phyloP scores from a whole-genome alignment of 1,284 basidiomycete genomes.

The Puccinia polysora region DNA sequence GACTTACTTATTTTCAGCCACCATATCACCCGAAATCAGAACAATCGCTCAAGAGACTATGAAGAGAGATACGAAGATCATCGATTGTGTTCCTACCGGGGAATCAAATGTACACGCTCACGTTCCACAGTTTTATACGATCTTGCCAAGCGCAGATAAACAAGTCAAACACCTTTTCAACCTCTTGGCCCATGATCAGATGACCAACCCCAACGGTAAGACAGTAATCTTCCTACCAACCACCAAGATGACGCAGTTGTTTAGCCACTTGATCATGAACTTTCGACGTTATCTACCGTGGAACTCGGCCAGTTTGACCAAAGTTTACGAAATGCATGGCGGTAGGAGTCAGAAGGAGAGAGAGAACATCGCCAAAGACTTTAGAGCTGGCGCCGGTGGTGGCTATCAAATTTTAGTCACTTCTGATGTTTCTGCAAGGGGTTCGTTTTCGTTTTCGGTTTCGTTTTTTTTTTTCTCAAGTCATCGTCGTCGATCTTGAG shows the following conservation, averaged over 20 bases:
- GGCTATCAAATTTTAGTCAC: constrained; percentile 52
- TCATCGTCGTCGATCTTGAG: no score
- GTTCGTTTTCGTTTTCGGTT: constrained; percentile 8
- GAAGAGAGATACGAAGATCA: constrained; percentile 62
- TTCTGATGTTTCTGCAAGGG: constrained; percentile 55
- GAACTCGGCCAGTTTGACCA: constrained; percentile 57
- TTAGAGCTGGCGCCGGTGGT: constrained; percentile 60
- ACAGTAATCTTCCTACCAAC: constrained; percentile 84
- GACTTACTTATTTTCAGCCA: constrained; percentile 95
- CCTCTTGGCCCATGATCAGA: constrained; percentile 83
- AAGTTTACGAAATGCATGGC: constrained; percentile 80
- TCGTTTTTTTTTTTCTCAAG: no score
- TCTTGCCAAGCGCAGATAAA: constrained; percentile 64
- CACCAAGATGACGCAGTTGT: constrained; percentile 77
- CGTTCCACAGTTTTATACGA: constrained; percentile 77
- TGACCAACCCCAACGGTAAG: constrained; percentile 64
- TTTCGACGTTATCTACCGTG: constrained; percentile 50
- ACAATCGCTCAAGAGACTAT: constrained; percentile 59
- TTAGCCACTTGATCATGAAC: constrained; percentile 61
- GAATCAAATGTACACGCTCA: constrained; percentile 67
- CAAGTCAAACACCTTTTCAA: constrained; percentile 75
- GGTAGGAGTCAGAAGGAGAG: constrained; percentile 67
- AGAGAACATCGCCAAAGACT: constrained; percentile 63
- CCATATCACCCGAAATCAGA: constrained; percentile 57
- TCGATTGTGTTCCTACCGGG: constrained; percentile 60